Evolutionary conservation across 1,139 yeast species (phyloP), one percentile per base, ranked within the genome.

Genomic region (Yamadazyma pseudoaaseri): DNA sequence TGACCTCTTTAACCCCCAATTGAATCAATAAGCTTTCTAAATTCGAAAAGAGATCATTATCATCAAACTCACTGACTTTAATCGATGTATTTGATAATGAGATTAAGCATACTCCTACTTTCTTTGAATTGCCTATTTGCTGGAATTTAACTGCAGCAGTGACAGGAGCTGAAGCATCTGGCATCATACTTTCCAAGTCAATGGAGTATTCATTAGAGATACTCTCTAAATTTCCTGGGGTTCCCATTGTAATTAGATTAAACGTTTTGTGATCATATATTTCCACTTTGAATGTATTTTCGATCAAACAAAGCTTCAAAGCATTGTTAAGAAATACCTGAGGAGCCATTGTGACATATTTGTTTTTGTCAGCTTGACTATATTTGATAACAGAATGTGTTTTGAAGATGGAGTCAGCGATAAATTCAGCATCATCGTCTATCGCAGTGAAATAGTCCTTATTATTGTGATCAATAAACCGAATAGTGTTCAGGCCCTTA

Each of bases 1-100:
- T 59, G 30, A 89, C 82, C 51, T 92, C 98, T 49, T 85, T 86
- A 4, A 89, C 86, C 15, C 96, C 96, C 24, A 89, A 64, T 56
- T 92, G 98, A 44, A 92, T 83, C 37, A 90, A 59, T 34, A 87
- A 70, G 38, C 94, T 81, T 54, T 92, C 97, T 42, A 90, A 61
- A 51, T 90, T 90, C 2, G 96, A 82, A 49, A 75, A 89, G 9
- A 87, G 68, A 33, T 92, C 97, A 49, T 86, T 89, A 54, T 92
- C 98, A 6, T 76, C 76, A 46, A 90, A 86, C 54, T 92, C 96
- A 15, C 83, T 64, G 26, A 89, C 62, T 16, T 90, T 90, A 23
- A 92, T 70, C 20, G 72, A 69, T 41, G 76, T 72, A 36, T 74
- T 70, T 48, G 80, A 79, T 18, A 86, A 76, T 52, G 90, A 96